phyloP scores from a whole-genome alignment of 2,329 filamentous ascomycete species.

The Penicillium verrucosum region DNA sequence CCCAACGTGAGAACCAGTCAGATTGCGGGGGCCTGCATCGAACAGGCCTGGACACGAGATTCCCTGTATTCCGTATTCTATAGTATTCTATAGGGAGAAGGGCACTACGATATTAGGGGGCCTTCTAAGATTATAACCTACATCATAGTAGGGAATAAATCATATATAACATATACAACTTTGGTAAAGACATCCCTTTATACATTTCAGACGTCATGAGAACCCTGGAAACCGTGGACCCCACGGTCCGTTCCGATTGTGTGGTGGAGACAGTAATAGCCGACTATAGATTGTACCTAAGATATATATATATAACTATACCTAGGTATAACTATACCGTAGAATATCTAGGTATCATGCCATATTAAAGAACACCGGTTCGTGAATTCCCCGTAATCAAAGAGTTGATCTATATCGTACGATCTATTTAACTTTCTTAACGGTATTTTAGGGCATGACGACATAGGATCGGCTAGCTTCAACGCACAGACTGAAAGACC shows the following conservation, averaged over 20 bases:
- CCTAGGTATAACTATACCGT: not conserved
- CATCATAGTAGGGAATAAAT: not conserved
- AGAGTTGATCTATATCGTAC: not conserved
- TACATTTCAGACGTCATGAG: not conserved
- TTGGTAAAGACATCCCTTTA: not conserved
- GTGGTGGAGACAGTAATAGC: not conserved
- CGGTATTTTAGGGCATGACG: not conserved
- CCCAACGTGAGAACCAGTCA: constrained; percentile 11
- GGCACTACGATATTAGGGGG: not conserved
- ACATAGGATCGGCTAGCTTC: not conserved
- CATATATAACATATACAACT: not conserved
- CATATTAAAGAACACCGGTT: not conserved
- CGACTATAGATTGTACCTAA: not conserved
- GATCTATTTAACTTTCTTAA: not conserved
- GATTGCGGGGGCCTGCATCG: constrained; percentile 6
- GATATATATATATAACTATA: not conserved
- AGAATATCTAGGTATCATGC: not conserved
- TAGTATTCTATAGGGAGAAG: not conserved
- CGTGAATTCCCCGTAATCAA: not conserved
- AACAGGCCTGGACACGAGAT: constrained; percentile 18
- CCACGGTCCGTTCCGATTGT: constrained; percentile 9
- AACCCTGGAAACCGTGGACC: constrained; percentile 5
- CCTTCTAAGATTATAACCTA: not conserved
- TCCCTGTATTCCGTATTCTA: not conserved
- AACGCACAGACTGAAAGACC: not conserved